Conservation (phyloP, 75 land plant genomes). For the Pinus tabuliformis region DNA sequence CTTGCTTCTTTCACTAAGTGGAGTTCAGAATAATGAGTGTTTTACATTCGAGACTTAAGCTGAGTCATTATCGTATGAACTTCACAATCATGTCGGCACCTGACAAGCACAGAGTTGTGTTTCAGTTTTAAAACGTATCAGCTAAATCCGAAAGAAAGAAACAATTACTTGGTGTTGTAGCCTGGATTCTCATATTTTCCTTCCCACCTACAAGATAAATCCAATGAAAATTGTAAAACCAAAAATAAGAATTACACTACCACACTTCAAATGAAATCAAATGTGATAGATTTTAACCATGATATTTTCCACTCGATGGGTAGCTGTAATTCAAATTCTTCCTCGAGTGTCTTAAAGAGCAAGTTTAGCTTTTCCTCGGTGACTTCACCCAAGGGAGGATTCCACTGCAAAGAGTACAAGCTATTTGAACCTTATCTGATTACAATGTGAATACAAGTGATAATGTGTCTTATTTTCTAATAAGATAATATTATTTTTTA, state of each 20-base stretch:
- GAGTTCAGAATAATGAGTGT: background rate
- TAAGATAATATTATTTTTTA: background rate
- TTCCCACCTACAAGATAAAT: conserved; percentile 10
- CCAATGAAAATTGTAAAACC: background rate
- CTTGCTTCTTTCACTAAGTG: no score
- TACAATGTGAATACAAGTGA: background rate
- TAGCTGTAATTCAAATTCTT: conserved; percentile 59
- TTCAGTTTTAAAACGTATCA: no score
- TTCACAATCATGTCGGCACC: no score
- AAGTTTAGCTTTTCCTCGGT: conserved; percentile 48
- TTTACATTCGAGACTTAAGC: no score
- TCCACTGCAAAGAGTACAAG: conserved; percentile 63
- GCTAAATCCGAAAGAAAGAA: background rate
- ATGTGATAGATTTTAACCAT: conserved; percentile 26
- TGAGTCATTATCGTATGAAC: no score
- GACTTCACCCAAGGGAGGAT: conserved; percentile 64
- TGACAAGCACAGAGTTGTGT: no score
- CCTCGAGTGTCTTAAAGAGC: conserved; percentile 59
- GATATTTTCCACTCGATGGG: conserved; percentile 37
- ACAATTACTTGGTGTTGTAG: background rate
- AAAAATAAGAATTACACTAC: background rate
- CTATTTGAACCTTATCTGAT: background rate
- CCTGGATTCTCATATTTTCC: conserved; percentile 11
- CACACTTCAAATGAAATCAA: background rate
- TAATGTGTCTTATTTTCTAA: background rate